Percentiles rank a stretch among this genome's conserved stretches.
Evolutionary conservation across 345 rosid genomes (phyloP).

Genomic region (Turritis glabra): DNA sequence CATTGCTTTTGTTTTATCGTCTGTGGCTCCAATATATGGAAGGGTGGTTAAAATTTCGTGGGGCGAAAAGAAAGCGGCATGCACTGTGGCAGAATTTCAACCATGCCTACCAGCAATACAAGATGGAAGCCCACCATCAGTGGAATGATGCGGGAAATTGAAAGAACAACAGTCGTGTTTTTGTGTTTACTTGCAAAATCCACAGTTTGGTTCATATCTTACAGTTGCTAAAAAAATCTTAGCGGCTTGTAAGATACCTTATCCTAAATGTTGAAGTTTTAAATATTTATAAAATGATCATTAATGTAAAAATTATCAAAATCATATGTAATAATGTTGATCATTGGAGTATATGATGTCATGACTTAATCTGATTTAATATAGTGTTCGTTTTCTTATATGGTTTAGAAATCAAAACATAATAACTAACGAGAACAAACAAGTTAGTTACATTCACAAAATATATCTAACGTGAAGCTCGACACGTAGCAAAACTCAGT

Average conservation of each 20-base stretch:
- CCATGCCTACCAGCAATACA: constrained; percentile 35
- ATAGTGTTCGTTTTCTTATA: not conserved
- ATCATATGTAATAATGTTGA: no score
- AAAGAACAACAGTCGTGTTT: constrained; percentile 54
- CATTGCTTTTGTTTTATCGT: constrained; percentile 13
- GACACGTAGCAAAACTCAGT: no score
- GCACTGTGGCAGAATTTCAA: not conserved
- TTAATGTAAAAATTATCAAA: not conserved
- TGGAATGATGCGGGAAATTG: constrained; percentile 48
- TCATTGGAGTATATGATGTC: not conserved
- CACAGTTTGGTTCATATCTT: not conserved
- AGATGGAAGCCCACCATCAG: constrained; percentile 33
- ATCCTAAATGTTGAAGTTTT: constrained; percentile 44
- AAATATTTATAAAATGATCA: not conserved
- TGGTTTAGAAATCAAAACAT: not conserved
- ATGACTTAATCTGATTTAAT: not conserved
- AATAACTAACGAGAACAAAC: not conserved
- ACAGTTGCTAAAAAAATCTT: constrained; percentile 28
- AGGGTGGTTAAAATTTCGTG: not conserved
- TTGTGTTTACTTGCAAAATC: constrained; percentile 46
- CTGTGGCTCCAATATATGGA: not conserved
- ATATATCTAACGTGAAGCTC: no score
- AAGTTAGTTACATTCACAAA: no score
- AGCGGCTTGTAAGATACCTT: constrained; percentile 43
- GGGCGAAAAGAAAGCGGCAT: not conserved